Evolutionary conservation across 2,329 filamentous ascomycete genomes (phyloP).

Genomic region (Phialocephala sp.): DNA sequence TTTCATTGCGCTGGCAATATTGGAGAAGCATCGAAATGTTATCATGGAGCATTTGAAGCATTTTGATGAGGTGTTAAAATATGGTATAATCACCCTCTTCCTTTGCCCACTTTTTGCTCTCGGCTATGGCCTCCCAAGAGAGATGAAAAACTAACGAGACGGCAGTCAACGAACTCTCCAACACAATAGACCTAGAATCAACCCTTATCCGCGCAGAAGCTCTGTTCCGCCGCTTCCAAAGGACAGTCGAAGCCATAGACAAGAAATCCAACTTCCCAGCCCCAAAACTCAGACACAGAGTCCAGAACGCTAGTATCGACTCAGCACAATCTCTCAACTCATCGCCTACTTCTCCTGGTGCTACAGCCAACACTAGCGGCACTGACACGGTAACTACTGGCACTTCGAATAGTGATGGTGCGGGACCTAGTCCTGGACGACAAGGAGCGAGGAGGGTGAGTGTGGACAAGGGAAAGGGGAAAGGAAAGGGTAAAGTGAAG

Average conservation of each 20-base stretch:
- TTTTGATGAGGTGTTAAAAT: slow-evolving; percentile 98
- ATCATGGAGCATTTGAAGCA: slow-evolving; percentile 94
- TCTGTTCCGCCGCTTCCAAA: slow-evolving; percentile 86
- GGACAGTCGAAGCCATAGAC: slow-evolving; percentile 88
- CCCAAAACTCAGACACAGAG: slow-evolving; percentile 47
- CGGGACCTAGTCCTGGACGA: slow-evolving; percentile 19
- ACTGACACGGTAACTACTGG: slow-evolving; percentile 46
- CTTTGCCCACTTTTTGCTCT: slow-evolving; percentile 16
- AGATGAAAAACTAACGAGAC: neutral
- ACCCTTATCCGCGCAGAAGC: slow-evolving; percentile 88
- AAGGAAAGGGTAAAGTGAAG: slow-evolving; percentile 31
- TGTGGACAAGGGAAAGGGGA: slow-evolving; percentile 20
- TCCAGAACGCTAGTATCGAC: slow-evolving; percentile 12
- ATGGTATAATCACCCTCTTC: slow-evolving; percentile 62
- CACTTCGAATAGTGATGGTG: slow-evolving; percentile 33
- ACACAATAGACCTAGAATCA: slow-evolving; percentile 87
- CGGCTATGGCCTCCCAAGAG: too few species aligned
- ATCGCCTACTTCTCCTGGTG: slow-evolving; percentile 15
- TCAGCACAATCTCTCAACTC: slow-evolving; percentile 15
- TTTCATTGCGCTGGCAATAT: slow-evolving; percentile 89
- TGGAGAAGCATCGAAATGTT: slow-evolving; percentile 94
- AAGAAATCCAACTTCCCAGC: slow-evolving; percentile 86
- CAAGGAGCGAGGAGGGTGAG: slow-evolving; percentile 34
- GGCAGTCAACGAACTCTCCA: slow-evolving; percentile 90
- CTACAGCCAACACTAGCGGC: slow-evolving; percentile 30